A percentile compares a stretch with the other conserved stretches of the same genome.
Evolutionary conservation across 495 filamentous ascomycete genomes (phyloP).

Genomic region (Clavariopsis aquatica): DNA sequence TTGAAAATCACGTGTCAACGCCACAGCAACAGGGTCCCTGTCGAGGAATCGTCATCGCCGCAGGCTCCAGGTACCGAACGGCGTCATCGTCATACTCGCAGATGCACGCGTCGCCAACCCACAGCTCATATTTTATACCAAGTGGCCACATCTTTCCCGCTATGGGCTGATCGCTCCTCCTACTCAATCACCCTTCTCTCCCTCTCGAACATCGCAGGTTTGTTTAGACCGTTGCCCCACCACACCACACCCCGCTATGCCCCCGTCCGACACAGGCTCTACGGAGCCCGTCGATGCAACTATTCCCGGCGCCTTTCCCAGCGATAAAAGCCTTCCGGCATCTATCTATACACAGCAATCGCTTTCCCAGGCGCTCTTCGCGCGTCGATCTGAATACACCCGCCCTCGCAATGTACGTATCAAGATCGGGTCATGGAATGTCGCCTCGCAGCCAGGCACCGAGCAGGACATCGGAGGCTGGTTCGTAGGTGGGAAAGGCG

Average conservation of each 20-base stretch:
- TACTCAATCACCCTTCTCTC: not conserved
- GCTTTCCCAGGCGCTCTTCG: conserved; percentile 63
- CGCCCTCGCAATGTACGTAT: conserved; percentile 68
- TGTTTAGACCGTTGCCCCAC: not conserved
- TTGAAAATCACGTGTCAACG: not conserved
- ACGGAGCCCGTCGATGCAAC: conserved; percentile 38
- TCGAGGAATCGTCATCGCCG: not conserved
- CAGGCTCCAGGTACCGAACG: not conserved
- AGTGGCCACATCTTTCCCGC: not conserved
- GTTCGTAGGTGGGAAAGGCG: conserved; percentile 76
- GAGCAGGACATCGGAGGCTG: conserved; percentile 83
- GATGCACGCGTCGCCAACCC: not conserved
- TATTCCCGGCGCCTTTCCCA: conserved; percentile 46
- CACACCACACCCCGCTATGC: conserved; percentile 27
- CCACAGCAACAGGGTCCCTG: not conserved
- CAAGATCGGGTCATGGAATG: conserved; percentile 94
- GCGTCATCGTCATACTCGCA: not conserved
- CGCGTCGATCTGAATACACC: conserved; percentile 75
- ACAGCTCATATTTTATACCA: not conserved
- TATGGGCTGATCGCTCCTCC: not conserved
- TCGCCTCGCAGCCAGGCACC: conserved; percentile 76
- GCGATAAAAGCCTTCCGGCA: conserved; percentile 2
- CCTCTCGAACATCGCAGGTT: not conserved
- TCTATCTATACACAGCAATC: conserved; percentile 44
- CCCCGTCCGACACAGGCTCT: conserved; percentile 19